Evolutionary conservation across 2,329 filamentous ascomycete species (phyloP).

Genomic region (Scleromitrula shiraiana): DNA sequence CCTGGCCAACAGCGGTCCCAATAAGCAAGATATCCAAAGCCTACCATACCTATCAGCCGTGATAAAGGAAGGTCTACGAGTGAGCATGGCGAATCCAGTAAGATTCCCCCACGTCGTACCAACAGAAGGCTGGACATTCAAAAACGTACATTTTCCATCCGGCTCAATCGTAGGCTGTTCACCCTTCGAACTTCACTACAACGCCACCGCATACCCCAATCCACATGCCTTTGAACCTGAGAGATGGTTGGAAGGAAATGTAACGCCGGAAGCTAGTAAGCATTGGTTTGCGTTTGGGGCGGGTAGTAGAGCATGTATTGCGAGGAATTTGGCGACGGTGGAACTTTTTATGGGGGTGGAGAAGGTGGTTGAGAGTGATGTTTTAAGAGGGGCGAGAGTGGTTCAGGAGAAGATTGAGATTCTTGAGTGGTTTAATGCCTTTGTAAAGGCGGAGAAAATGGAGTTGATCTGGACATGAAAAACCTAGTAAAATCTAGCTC

Average conservation of each 20-base stretch:
- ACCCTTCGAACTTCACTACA: slow-evolving; percentile 39
- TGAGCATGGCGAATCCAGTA: slow-evolving; percentile 44
- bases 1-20: slow-evolving; percentile 16
- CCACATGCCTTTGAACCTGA: slow-evolving; percentile 39
- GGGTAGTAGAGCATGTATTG: slow-evolving; percentile 42
- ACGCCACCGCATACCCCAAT: slow-evolving; percentile 36
- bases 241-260: slow-evolving; percentile 36
- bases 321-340: slow-evolving; percentile 38
- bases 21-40: slow-evolving; percentile 27
- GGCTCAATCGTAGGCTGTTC: slow-evolving; percentile 39
- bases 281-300: slow-evolving; percentile 42
- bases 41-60: slow-evolving; percentile 41
- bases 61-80: slow-evolving; percentile 41
- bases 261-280: slow-evolving; percentile 33
- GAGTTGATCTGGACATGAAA: slow-evolving; percentile 28
- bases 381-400: slow-evolving; percentile 37
- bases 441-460: slow-evolving; percentile 41
- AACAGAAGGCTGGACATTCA: slow-evolving; percentile 18
- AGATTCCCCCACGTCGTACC: slow-evolving; percentile 42
- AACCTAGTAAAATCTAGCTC: no score
- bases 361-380: slow-evolving; percentile 35
- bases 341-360: slow-evolving; percentile 38
- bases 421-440: slow-evolving; percentile 49
- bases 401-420: slow-evolving; percentile 39
- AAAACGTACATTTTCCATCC: slow-evolving; percentile 32